Base-by-base conservation (phyloP, 768 basidiomycete species). In the Dioszegia hungarica region DNA sequence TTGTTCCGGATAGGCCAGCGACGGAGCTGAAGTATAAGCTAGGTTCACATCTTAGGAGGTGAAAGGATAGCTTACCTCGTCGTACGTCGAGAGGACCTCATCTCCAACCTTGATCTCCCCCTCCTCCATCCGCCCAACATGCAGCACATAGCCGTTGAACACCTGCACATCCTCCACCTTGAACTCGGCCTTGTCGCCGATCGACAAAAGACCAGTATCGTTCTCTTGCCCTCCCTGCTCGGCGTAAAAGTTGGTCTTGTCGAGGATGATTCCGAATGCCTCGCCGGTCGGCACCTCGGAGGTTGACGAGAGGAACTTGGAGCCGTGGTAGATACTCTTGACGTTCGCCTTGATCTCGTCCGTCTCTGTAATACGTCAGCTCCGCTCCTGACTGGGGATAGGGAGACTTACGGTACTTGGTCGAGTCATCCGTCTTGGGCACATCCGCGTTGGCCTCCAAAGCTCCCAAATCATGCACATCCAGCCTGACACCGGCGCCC, bases 191-290 rank as follows among this genome's bases (percentile, higher is more conserved):
- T 84, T 79, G 38, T 87, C 93, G 61, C 95, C 94, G 51, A 97
- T 87, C 25, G 91, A 85, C 62, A 99, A 89, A 66, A 87, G 89
- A 53, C 95, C 95, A 0, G 90, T 97, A 74, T 99, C 95, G 67
- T 89, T 85, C 77, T 98, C 94, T 73, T 99, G 95, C 25, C 95
- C 95, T 68, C 95, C 95, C 34, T 90, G 82, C 78, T 99, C 95
- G 6, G 95, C 93, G 62, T 99, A 99, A 77, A 98, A 97, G 78
- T 87, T 90, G 3, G 95, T 97, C 41, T 82, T 82, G 78, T 98
- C 89, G 47, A 99, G 85, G 27, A 99, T 74, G 46, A 99, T 68
- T 39, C 95, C 95, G 73, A 99, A 90, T 6, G 81, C 76, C 4
- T 82, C 75, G 58, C 80, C 83, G n/a, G 82, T 78, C 0, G 88